Evolutionary conservation across 192 early-diverging fungal genomes (phyloP).

Genomic region (Gigaspora rosea): DNA sequence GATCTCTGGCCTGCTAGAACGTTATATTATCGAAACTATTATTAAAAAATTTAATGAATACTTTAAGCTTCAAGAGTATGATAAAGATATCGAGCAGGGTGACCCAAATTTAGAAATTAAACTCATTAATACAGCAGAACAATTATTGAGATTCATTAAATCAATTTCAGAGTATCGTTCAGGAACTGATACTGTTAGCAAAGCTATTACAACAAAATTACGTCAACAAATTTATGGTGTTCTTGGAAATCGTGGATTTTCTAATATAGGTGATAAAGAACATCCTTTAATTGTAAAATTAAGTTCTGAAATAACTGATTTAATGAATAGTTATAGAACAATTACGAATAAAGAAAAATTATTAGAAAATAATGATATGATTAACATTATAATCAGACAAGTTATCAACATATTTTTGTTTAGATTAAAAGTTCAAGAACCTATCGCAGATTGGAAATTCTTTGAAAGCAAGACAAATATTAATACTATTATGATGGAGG

Average conservation of each 20-base stretch:
- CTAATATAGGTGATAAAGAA: not conserved
- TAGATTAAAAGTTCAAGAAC: constrained; percentile 7
- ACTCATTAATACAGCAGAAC: not conserved
- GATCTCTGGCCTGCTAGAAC: too few relatives aligned
- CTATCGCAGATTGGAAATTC: not conserved
- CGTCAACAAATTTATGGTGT: constrained; percentile 15
- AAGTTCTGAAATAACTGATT: too few relatives aligned
- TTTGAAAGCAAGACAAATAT: not conserved
- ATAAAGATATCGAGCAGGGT: not conserved
- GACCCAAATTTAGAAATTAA: not conserved
- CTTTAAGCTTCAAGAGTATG: too few relatives aligned
- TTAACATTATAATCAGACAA: not conserved
- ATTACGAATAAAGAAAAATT: not conserved
- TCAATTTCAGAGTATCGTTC: not conserved
- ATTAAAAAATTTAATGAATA: not conserved
- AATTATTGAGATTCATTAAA: not conserved
- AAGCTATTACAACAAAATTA: not conserved
- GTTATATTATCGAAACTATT: too few relatives aligned
- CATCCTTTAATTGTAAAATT: too few relatives aligned
- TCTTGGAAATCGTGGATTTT: constrained; percentile 13
- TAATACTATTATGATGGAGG: not conserved
- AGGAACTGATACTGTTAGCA: not conserved
- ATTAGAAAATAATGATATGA: not conserved
- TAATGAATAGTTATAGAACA: too few relatives aligned
- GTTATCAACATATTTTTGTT: not conserved